Conservation (phyloP, 176 grass and related monocot species). For the Rhynchospora pubera region DNA sequence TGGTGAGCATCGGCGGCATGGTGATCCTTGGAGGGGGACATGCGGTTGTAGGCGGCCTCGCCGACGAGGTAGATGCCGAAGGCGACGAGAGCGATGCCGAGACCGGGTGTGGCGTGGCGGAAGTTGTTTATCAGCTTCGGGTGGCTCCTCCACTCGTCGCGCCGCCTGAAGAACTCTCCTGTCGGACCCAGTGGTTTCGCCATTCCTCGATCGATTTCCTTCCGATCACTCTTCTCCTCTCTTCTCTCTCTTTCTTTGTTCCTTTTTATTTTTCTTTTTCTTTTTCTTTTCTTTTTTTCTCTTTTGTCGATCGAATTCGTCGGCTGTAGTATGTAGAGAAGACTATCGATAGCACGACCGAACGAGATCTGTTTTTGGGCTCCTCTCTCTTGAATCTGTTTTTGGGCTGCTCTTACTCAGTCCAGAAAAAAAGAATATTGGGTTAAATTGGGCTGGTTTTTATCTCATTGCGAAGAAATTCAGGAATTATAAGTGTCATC, state of each 20-base stretch:
- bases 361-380: too few relatives aligned
- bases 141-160: conserved; percentile 90
- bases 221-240: too few relatives aligned
- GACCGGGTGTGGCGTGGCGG: conserved; percentile 66
- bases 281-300: not conserved
- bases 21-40: conserved; percentile 32
- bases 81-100: conserved; percentile 92
- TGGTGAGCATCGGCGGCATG: too few relatives aligned
- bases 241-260: not conserved
- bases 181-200: conserved; percentile 63
- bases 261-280: too few relatives aligned
- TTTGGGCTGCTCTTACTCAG: not conserved
- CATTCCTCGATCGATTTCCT: conserved; percentile 2
- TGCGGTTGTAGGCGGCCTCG: conserved; percentile 77
- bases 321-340: not conserved
- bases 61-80: conserved; percentile 90
- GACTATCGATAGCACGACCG: too few relatives aligned
- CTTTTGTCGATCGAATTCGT: not conserved
- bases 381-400: not conserved
- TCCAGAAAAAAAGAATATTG: not conserved
- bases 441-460: not conserved
- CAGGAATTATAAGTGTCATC: too few relatives aligned
- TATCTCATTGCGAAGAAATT: too few relatives aligned
- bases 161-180: conserved; percentile 87
- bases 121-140: conserved; percentile 72